phyloP scores from a whole-genome alignment of 148 eudicot genomes.

The Arbutus unedo region DNA sequence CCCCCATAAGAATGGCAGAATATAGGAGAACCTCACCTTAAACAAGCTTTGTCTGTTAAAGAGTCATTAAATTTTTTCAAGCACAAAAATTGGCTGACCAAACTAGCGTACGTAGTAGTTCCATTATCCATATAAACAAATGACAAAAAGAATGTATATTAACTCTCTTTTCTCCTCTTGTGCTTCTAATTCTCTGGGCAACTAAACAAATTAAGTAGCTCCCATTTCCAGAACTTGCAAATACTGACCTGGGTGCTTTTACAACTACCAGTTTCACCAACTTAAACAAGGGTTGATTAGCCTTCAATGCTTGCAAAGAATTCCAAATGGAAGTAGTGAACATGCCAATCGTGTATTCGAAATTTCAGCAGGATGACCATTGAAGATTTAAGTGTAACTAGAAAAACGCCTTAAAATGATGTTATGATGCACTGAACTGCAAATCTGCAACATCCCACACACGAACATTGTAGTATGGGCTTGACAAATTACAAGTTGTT shows the following conservation, averaged over 20 bases:
- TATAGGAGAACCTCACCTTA: background rate
- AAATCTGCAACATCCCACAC: background rate
- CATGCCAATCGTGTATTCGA: background rate
- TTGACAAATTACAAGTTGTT: background rate
- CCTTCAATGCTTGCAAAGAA: conserved; percentile 20
- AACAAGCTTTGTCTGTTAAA: background rate
- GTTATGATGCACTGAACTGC: no score
- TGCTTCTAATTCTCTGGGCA: no score
- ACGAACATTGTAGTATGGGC: background rate
- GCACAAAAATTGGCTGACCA: no score
- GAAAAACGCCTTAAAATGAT: no score
- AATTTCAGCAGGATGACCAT: no score
- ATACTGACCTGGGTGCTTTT: conserved; percentile 88
- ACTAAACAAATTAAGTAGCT: background rate
- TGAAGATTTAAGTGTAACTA: no score
- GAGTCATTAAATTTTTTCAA: background rate
- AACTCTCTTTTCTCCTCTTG: no score
- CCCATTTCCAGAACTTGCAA: background rate
- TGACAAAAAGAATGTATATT: no score
- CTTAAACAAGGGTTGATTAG: conserved; percentile 66
- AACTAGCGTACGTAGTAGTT: no score
- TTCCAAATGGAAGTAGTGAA: background rate
- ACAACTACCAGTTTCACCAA: conserved; percentile 98
- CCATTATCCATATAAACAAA: no score
- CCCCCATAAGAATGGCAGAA: no score